Conservation (phyloP, 73 alveolate species). For the Tetrahymena thermophila region DNA sequence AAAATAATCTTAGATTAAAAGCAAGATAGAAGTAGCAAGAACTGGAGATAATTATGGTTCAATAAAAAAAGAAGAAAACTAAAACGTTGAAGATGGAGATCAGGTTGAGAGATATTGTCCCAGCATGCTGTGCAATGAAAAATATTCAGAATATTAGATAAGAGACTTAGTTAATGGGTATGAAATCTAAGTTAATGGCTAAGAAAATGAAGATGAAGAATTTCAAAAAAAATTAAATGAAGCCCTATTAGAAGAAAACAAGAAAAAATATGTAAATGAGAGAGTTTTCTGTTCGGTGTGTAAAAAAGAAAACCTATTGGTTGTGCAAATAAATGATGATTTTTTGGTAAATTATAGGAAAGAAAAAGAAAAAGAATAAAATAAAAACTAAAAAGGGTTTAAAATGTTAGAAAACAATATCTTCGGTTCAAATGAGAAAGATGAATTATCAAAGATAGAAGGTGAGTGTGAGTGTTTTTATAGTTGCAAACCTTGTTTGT, state of each 20-base stretch:
- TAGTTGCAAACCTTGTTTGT: not conserved
- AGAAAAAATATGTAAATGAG: not conserved
- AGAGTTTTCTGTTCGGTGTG: not conserved
- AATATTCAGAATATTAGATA: not conserved
- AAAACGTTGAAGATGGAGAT: not conserved
- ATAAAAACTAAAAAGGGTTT: not conserved
- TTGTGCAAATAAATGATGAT: not conserved
- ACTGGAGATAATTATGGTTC: not conserved
- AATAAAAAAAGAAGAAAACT: not conserved
- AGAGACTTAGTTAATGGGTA: not conserved
- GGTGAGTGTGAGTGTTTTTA: not conserved
- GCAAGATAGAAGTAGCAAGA: not conserved
- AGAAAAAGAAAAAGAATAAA: not conserved
- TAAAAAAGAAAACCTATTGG: not conserved
- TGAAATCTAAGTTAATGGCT: not conserved
- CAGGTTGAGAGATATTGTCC: not conserved
- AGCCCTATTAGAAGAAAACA: not conserved
- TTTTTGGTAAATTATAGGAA: not conserved
- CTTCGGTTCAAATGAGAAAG: not conserved
- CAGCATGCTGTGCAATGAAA: not conserved
- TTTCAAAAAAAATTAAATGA: not conserved
- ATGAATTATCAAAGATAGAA: not conserved
- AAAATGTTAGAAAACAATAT: not conserved
- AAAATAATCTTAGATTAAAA: not conserved
- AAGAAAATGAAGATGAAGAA: not conserved